These are phyloP conservation scores for Jaltomata sinuosa DNA, from an alignment of 257 asterid genomes.

Conservation along the genomic window DNA sequence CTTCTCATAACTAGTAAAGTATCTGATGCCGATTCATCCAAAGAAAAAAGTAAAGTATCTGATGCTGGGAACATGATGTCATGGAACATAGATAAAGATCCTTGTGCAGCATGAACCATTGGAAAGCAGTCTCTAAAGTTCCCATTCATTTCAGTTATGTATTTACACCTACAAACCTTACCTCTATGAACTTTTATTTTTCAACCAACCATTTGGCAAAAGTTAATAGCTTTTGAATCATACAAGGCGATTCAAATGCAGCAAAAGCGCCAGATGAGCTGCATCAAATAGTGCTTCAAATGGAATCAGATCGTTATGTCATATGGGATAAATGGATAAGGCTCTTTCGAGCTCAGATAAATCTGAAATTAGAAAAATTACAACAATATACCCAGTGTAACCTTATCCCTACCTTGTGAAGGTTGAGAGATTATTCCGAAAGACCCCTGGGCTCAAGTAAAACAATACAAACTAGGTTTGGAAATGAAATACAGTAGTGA, in stretches of 20 bases:
- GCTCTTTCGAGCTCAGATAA: neutral
- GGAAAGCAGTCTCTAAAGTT: neutral
- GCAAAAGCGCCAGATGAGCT: neutral
- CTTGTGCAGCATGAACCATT: neutral
- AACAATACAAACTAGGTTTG: neutral
- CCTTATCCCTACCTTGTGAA: neutral
- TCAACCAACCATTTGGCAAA: neutral
- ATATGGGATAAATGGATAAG: neutral
- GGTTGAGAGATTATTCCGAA: neutral
- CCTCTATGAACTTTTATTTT: neutral
- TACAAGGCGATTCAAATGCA: neutral
- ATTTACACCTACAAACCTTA: neutral
- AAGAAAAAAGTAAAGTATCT: neutral
- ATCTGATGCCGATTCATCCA: neutral
- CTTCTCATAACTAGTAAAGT: neutral
- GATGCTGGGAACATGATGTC: neutral
- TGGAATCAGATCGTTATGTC: neutral
- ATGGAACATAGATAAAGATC: neutral
- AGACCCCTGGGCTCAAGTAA: neutral
- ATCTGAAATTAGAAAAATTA: neutral
- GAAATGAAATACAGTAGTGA: too few species aligned
- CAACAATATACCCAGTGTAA: neutral
- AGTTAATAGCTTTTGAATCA: neutral
- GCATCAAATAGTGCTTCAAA: neutral
- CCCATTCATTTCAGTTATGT: neutral